phyloP scores from a whole-genome alignment of 495 filamentous ascomycete genomes.

The Neurospora tetraspora region DNA sequence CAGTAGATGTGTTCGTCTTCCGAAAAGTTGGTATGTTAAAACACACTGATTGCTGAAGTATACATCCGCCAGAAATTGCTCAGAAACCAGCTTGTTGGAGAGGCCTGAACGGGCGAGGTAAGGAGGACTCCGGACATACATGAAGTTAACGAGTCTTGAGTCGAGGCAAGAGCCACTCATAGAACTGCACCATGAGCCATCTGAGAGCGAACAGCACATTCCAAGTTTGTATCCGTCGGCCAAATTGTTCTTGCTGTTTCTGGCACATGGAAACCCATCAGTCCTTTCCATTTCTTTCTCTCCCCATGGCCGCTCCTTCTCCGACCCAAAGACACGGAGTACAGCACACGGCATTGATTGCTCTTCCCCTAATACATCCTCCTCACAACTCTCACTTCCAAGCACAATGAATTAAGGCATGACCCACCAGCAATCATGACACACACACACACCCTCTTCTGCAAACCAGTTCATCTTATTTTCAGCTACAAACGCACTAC shows the following conservation, averaged over 20 bases:
- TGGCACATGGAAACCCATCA: not conserved
- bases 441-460: not conserved
- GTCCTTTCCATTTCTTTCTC: not conserved
- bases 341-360: not conserved
- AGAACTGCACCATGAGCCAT: not conserved
- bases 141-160: not conserved
- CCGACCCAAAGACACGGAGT: not conserved
- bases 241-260: not conserved
- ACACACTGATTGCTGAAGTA: too few species aligned
- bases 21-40: constrained; percentile 42
- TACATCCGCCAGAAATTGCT: too few species aligned
- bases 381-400: not conserved
- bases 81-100: too few species aligned
- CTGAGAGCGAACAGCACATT: not conserved
- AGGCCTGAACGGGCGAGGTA: too few species aligned
- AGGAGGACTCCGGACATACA: not conserved
- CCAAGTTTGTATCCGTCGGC: not conserved
- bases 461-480: not conserved
- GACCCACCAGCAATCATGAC: not conserved
- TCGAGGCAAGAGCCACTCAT: not conserved
- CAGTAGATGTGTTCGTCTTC: constrained; percentile 90
- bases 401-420: not conserved
- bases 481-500: not conserved
- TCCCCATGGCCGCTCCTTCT: not conserved
- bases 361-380: not conserved